Evolutionary conservation across 2,329 filamentous ascomycete species (phyloP).

Genomic region (Colletotrichum trifolii): DNA sequence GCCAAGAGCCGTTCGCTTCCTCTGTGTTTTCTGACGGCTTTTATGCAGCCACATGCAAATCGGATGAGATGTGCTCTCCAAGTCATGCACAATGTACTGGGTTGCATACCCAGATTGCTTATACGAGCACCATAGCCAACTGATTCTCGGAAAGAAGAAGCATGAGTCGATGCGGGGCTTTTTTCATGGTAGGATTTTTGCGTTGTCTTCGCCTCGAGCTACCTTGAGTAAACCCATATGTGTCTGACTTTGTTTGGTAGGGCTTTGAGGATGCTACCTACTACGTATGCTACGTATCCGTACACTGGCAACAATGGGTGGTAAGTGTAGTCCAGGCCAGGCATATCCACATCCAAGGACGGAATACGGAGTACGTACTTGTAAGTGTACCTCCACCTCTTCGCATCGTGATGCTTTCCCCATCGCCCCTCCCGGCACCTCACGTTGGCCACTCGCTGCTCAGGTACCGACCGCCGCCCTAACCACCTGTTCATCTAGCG

Average conservation of each 20-base stretch:
- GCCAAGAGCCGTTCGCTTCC: neutral
- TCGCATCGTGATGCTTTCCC: conserved; percentile 5
- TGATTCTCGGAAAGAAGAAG: conserved; percentile 6
- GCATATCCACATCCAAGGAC: neutral
- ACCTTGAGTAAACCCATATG: neutral
- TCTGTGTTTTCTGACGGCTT: neutral
- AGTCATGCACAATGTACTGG: neutral
- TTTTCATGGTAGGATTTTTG: too few relatives aligned
- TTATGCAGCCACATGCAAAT: conserved; percentile 27
- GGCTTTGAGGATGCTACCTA: too few relatives aligned
- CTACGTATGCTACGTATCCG: too few relatives aligned
- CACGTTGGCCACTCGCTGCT: neutral
- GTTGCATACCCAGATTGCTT: conserved; percentile 22
- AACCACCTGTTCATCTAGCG: conserved; percentile 8
- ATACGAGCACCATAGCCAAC: conserved; percentile 20
- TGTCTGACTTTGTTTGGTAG: neutral
- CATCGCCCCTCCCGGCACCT: conserved; percentile 1
- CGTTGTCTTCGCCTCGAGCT: too few relatives aligned
- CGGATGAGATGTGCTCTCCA: conserved; percentile 13
- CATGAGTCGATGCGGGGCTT: conserved; percentile 11
- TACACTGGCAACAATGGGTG: too few relatives aligned
- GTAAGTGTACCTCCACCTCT: conserved; percentile 1
- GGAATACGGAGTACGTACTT: neutral
- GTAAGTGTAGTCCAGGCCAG: neutral
- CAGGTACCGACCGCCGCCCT: conserved; percentile 12